phyloP scores from a whole-genome alignment of 352 stramenopile genomes.

The Phytophthora boehmeriae region DNA sequence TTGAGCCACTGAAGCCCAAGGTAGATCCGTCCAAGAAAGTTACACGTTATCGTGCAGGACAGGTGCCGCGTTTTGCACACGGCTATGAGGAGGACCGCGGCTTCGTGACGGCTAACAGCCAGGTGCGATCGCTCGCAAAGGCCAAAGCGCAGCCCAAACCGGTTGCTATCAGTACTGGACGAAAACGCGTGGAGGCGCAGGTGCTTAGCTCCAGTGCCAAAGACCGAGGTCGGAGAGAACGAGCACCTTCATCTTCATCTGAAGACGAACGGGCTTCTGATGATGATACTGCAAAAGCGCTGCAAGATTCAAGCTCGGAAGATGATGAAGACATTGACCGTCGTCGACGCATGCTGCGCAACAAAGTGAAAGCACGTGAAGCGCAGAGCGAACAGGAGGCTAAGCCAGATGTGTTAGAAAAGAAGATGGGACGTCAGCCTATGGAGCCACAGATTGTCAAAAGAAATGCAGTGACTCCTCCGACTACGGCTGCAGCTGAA shows the following conservation, averaged over 20 bases:
- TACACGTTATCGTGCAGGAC: conserved; percentile 78
- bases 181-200: conserved; percentile 67
- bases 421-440: conserved; percentile 19
- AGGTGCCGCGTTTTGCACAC: conserved; percentile 76
- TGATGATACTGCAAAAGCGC: conserved; percentile 49
- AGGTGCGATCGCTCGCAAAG: conserved; percentile 51
- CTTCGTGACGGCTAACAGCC: conserved; percentile 74
- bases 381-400: conserved; percentile 5
- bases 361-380: conserved; percentile 45
- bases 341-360: conserved; percentile 63
- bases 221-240: conserved; percentile 8
- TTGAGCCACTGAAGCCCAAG: conserved; percentile 80
- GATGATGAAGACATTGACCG: conserved; percentile 77
- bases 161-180: conserved; percentile 23
- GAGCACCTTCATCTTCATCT: conserved; percentile 25
- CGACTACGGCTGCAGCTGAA: conserved; percentile 2
- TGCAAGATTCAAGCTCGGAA: conserved; percentile 81
- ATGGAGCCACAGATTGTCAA: conserved; percentile 50
- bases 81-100: conserved; percentile 81
- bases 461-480: conserved; percentile 6
- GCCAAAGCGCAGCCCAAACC: conserved; percentile 27
- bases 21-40: conserved; percentile 85
- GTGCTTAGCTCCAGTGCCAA: conserved; percentile 36
- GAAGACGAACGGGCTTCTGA: conserved; percentile 21
- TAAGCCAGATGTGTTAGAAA: conserved; percentile 11